A percentile compares a stretch with the other conserved stretches of the same genome.
Conservation (phyloP, 2,329 filamentous ascomycete genomes). For the Fusarium sp. region DNA sequence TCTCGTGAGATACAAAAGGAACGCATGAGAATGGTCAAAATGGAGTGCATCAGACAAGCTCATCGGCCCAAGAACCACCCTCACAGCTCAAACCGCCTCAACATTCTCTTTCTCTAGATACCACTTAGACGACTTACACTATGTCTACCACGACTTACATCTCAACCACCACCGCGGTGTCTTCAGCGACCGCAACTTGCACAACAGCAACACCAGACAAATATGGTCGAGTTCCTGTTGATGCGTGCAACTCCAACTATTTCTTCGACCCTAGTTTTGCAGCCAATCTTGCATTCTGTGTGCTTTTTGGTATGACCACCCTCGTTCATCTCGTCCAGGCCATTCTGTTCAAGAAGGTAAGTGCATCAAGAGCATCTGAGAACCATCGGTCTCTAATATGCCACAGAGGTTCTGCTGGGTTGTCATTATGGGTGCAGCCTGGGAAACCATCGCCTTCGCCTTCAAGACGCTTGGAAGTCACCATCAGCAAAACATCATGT, state of each 20-base stretch:
- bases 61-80: slow-evolving; percentile 4
- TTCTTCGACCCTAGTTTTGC: slow-evolving; percentile 52
- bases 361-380: background rate
- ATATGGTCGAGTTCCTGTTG: slow-evolving; percentile 51
- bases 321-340: slow-evolving; percentile 49
- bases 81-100: background rate
- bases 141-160: slow-evolving; percentile 42
- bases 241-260: slow-evolving; percentile 53
- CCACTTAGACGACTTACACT: slow-evolving; percentile 24
- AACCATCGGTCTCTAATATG: background rate
- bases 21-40: background rate
- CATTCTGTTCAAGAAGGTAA: slow-evolving; percentile 51
- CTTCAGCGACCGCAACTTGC: slow-evolving; percentile 49
- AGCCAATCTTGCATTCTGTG: slow-evolving; percentile 52
- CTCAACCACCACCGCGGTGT: slow-evolving; percentile 52
- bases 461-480: slow-evolving; percentile 54
- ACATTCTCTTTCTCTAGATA: background rate
- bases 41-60: slow-evolving; percentile 1
- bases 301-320: slow-evolving; percentile 50
- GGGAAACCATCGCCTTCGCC: slow-evolving; percentile 57
- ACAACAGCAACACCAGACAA: slow-evolving; percentile 52
- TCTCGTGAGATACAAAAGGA: slow-evolving; percentile 33
- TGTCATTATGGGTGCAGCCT: slow-evolving; percentile 55
- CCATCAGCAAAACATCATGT: slow-evolving; percentile 55
- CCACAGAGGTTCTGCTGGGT: slow-evolving; percentile 55